Percentiles rank a stretch among this genome's conserved stretches.
These are phyloP conservation scores for Boletus rubescentipes DNA, from an alignment of 768 basidiomycete species.

Conservation along the genomic window DNA sequence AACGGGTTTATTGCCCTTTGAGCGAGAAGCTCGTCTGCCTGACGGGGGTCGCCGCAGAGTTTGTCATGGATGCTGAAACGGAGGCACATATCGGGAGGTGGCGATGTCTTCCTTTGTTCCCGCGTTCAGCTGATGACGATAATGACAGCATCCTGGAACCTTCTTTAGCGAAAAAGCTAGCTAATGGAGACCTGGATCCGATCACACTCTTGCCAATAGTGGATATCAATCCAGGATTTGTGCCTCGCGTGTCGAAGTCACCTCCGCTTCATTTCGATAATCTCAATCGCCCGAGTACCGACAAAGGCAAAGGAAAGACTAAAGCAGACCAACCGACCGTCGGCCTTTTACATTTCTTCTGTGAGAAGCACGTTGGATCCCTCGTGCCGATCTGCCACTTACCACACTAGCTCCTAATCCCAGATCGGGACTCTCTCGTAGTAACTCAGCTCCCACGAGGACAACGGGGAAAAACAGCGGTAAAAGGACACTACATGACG, in stretches of 20 bases:
- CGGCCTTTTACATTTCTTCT: conserved; percentile 62
- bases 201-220: conserved; percentile 63
- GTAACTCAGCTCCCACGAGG: conserved; percentile 30
- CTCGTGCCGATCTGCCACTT: conserved; percentile 38
- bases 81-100: conserved; percentile 76
- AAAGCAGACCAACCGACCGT: conserved; percentile 20
- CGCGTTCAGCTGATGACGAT: conserved; percentile 10
- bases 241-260: conserved; percentile 52
- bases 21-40: conserved; percentile 67
- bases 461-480: conserved; percentile 62
- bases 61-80: conserved; percentile 53
- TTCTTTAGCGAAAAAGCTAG: conserved; percentile 61
- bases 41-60: conserved; percentile 53
- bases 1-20: conserved; percentile 85
- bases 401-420: conserved; percentile 33
- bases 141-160: conserved; percentile 59
- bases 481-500: conserved; percentile 69
- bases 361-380: conserved; percentile 39
- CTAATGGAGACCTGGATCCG: conserved; percentile 70
- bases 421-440: conserved; percentile 24
- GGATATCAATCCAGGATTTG: conserved; percentile 73
- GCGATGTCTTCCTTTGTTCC: not conserved
- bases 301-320: conserved; percentile 52
- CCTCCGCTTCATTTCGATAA: conserved; percentile 34
- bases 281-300: conserved; percentile 24